Conservation (phyloP, 208 protist species). For the Leishmania arabica region DNA sequence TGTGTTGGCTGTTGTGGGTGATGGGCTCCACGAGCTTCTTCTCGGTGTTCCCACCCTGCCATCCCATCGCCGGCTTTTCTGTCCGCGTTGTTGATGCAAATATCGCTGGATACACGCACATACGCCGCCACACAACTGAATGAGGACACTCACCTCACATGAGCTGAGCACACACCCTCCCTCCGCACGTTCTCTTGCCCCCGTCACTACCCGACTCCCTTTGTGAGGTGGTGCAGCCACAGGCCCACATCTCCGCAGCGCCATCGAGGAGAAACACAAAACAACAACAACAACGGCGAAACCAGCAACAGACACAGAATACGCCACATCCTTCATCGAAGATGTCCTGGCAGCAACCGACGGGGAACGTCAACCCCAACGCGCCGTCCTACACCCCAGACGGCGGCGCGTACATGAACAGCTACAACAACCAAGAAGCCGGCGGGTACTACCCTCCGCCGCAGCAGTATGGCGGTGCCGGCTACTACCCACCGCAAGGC, state of each 20-base stretch:
- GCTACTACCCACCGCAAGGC: conserved; percentile 30
- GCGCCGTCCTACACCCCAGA: conserved; percentile 29
- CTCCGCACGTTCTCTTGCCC: neutral
- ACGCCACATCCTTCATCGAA: neutral
- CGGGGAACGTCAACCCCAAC: conserved; percentile 60
- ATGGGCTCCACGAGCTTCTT: neutral
- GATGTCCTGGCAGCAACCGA: conserved; percentile 82
- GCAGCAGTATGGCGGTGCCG: conserved; percentile 31
- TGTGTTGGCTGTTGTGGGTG: neutral
- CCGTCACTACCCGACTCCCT: neutral
- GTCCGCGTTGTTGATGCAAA: neutral
- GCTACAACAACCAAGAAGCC: conserved; percentile 17
- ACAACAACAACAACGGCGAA: no score
- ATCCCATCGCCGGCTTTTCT: neutral
- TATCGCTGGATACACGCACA: neutral
- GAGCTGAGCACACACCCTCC: neutral
- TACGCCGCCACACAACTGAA: neutral
- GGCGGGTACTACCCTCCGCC: conserved; percentile 33
- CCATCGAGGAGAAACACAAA: neutral
- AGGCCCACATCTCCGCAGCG: neutral
- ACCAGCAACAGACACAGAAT: neutral
- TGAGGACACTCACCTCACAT: neutral
- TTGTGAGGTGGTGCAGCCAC: neutral
- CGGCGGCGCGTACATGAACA: neutral
- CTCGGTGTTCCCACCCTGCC: neutral